A percentile compares a stretch with the other conserved stretches of the same genome.
Evolutionary conservation across 2,329 filamentous ascomycete genomes (phyloP).

Genomic region (Tricladium varicosporioides): DNA sequence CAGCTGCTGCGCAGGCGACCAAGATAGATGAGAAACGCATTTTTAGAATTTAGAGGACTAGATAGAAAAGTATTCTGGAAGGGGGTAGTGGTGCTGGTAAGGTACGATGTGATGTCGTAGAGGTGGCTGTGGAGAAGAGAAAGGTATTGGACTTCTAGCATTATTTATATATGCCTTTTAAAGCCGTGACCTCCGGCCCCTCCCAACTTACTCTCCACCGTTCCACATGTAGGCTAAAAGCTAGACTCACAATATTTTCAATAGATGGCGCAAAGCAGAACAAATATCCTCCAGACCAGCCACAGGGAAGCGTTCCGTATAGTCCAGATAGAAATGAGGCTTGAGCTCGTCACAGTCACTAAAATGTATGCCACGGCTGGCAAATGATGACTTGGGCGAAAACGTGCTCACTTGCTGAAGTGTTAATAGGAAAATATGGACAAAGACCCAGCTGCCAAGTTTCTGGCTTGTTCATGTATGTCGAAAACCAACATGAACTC

Average conservation of each 20-base stretch:
- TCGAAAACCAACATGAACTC: no score
- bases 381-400: background rate
- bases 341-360: no score
- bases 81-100: no score
- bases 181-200: background rate
- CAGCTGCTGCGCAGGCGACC: slow-evolving; percentile 11
- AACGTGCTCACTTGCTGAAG: background rate
- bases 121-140: no score
- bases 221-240: background rate
- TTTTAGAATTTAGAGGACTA: background rate
- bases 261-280: background rate
- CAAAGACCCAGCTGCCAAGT: no score
- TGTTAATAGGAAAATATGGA: no score
- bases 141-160: no score
- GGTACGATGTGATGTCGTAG: no score
- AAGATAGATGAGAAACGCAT: slow-evolving; percentile 21
- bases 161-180: background rate
- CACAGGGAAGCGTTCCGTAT: background rate
- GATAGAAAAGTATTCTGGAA: no score
- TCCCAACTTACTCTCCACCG: background rate
- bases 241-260: background rate
- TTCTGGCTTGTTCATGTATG: no score
- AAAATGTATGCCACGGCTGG: no score
- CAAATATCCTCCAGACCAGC: background rate
- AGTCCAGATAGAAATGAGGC: no score